Evolutionary conservation across 495 filamentous ascomycete genomes (phyloP).

Genomic region (Xylaria nigripes): DNA sequence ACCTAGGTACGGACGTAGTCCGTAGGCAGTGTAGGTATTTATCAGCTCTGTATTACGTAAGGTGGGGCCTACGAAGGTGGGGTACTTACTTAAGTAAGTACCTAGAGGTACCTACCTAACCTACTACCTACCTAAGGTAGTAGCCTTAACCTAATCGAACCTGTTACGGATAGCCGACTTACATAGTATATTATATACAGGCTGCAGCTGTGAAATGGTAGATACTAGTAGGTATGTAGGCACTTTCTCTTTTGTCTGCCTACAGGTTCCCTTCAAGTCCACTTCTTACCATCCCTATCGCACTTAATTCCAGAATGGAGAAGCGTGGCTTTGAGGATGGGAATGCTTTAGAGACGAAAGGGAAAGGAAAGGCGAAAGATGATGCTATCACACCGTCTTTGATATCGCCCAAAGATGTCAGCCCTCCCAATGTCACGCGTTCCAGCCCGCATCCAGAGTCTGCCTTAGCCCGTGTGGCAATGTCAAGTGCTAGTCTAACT

Average conservation of each 20-base stretch:
- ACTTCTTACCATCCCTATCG: background rate
- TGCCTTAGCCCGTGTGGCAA: slow-evolving; percentile 14
- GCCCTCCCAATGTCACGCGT: background rate
- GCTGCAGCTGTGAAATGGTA: too few relatives aligned
- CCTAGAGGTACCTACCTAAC: too few relatives aligned
- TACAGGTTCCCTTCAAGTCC: background rate
- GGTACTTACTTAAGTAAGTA: too few relatives aligned
- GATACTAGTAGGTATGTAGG: too few relatives aligned
- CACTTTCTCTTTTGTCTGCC: background rate
- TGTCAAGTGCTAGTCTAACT: slow-evolving; percentile 15
- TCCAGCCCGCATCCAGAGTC: background rate
- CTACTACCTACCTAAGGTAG: too few relatives aligned
- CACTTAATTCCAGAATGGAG: background rate
- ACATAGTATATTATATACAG: too few relatives aligned
- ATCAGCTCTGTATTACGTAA: too few relatives aligned
- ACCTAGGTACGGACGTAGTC: too few relatives aligned
- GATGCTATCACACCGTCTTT: background rate
- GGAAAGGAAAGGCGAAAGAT: background rate
- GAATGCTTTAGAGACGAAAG: background rate
- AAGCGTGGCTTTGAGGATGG: background rate
- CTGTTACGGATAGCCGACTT: too few relatives aligned
- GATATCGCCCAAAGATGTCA: background rate
- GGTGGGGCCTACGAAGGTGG: too few relatives aligned
- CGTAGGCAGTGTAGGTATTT: too few relatives aligned
- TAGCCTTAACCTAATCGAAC: too few relatives aligned